phyloP scores from a whole-genome alignment of 1,284 basidiomycete species.

The Gomphus sp. region DNA sequence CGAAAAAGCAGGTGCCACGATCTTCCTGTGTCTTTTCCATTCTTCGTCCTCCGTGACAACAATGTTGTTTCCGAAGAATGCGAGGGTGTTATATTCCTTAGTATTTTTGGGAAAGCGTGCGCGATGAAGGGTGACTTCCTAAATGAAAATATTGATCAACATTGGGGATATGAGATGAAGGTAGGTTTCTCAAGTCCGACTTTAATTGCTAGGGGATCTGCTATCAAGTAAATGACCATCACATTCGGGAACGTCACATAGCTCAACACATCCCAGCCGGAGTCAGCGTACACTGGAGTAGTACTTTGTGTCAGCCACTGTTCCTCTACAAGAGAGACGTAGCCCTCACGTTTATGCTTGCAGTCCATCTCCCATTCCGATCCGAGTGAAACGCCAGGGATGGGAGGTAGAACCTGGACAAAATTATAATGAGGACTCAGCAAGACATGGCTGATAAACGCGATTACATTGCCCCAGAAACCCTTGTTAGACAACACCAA shows the following conservation, averaged over 20 bases:
- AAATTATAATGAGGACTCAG: neutral
- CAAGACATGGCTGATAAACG: neutral
- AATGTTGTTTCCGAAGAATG: conserved; percentile 28
- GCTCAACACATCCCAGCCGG: neutral
- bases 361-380: neutral
- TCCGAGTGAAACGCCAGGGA: neutral
- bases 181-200: neutral
- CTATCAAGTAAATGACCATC: neutral
- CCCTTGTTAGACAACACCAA: neutral
- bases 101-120: conserved; percentile 27
- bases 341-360: conserved; percentile 2
- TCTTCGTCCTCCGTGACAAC: conserved; percentile 11
- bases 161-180: neutral
- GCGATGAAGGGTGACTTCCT: conserved; percentile 19
- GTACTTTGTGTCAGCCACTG: neutral
- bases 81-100: conserved; percentile 22
- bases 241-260: neutral
- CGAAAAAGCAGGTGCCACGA: conserved; percentile 23
- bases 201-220: conserved; percentile 7
- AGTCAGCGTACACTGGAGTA: neutral
- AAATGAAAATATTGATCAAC: neutral
- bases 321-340: neutral
- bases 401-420: neutral
- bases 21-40: conserved; percentile 12
- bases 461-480: neutral